Base-by-base conservation (phyloP, 768 basidiomycete genomes). In the Kwoniella dejecticola region DNA sequence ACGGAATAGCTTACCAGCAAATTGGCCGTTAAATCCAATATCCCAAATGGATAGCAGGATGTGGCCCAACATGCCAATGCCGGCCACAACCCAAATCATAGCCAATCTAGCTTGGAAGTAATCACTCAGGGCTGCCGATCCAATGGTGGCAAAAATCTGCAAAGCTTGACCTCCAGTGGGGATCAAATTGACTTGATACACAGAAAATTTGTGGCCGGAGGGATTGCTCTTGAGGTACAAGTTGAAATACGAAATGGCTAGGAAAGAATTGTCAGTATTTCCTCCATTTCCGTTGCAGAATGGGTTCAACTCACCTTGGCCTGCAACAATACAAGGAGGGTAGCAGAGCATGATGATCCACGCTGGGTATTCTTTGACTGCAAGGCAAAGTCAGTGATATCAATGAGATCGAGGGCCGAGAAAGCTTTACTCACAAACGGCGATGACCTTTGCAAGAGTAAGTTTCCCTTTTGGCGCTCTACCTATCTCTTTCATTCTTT, bases 241-340 rank as follows among this genome's bases (percentile, higher is more conserved):
- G 56, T 57, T 57, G 45, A 57, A 57, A 31, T 57, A 57, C 17
- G 44, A 46, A 21, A 46, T 57, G n/a, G 44, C 56, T 30, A 36
- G 19, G 29, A 31, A 31, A 21, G 13, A 7, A 26, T 30, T 23
- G 21, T 24, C 52, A 15, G 33, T 36, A 7, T 15, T 15, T 36
- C 33, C 15, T 7, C 15, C 33, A 36, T 36, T 36, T 36, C 33
- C 7, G 33, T 36, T 36, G 33, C 7, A 36, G 7, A 36, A 36
- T 36, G 33, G 15, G 33, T 36, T 15, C 7, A 15, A 30, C 55
- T 33, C 19, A 24, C 27, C 26, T 36, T 46, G 56, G 11, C 19
- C 33, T 1, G 44, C 29, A 8, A 57, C 24, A 12, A 27, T 45
- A 23, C 41, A 41, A 17, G 53, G 21, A 15, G 53, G 52, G 52